A percentile compares a stretch with the other conserved stretches of the same genome.
Evolutionary conservation across 768 basidiomycete species (phyloP).

Genomic region (Asterophora parasitica): DNA sequence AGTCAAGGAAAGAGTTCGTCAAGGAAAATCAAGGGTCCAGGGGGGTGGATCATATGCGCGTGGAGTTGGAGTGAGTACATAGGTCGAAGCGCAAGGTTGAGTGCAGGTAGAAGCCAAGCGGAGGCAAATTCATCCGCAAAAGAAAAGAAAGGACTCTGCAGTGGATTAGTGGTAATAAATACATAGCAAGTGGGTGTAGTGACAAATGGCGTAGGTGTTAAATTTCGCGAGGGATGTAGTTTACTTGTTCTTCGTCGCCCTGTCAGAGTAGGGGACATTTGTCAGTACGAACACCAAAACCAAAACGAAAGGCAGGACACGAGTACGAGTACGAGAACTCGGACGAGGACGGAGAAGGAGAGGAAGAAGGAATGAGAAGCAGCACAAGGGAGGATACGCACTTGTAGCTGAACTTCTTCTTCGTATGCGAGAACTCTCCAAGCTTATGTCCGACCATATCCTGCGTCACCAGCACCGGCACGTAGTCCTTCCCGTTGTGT

Average conservation of each 20-base stretch:
- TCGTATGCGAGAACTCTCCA: slow-evolving; percentile 90
- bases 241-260: slow-evolving; percentile 20
- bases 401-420: slow-evolving; percentile 84
- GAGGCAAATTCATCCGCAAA: neutral
- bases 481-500: slow-evolving; percentile 90
- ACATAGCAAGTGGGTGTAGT: neutral
- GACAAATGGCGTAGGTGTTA: no score
- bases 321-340: no score
- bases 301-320: no score
- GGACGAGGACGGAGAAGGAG: no score
- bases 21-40: no score
- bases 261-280: neutral
- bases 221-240: no score
- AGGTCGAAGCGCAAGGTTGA: no score
- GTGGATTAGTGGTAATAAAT: slow-evolving; percentile 2
- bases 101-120: neutral
- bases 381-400: slow-evolving; percentile 35
- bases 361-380: no score
- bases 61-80: no score
- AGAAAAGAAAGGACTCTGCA: neutral
- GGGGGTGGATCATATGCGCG: no score
- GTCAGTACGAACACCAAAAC: neutral
- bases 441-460: slow-evolving; percentile 99
- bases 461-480: slow-evolving; percentile 82
- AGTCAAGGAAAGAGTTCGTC: no score